Conservation (phyloP, 306 rosid species). For the Pachyrhizus erosus region DNA sequence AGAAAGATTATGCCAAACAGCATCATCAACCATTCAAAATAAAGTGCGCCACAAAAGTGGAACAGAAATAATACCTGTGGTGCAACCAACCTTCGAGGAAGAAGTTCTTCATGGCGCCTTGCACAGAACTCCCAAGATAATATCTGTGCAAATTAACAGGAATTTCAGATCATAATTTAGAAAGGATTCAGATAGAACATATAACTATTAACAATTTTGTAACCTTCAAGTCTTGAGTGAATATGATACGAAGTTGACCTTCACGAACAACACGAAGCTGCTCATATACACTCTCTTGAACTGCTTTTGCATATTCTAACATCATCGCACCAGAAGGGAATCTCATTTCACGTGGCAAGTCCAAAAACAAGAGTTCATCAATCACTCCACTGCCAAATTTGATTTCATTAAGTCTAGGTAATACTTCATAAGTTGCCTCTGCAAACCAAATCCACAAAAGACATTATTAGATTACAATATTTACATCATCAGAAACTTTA, state of each 20-base stretch:
- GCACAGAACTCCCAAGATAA: conserved; percentile 97
- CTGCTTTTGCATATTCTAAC: conserved; percentile 93
- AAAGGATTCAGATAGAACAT: conserved; percentile 23
- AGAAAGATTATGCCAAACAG: background rate
- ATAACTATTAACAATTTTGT: background rate
- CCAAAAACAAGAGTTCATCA: conserved; percentile 90
- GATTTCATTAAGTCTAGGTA: conserved; percentile 92
- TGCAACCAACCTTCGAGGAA: conserved; percentile 91
- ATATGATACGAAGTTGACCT: conserved; percentile 93
- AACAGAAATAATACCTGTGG: conserved; percentile 79
- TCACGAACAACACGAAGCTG: conserved; percentile 98
- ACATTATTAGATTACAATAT: conserved; percentile 27
- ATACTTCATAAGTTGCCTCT: conserved; percentile 99
- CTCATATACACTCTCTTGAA: conserved; percentile 95
- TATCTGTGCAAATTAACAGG: conserved; percentile 61
- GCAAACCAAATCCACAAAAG: conserved; percentile 46
- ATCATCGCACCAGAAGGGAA: conserved; percentile 81
- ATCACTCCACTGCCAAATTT: conserved; percentile 96
- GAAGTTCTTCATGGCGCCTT: conserved; percentile 94
- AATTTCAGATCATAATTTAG: background rate
- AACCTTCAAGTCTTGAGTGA: conserved; percentile 91
- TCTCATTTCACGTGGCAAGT: conserved; percentile 81
- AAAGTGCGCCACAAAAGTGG: background rate
- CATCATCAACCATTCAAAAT: background rate
- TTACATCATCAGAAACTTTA: conserved; percentile 11